phyloP scores from a whole-genome alignment of 1,284 basidiomycete species.

The Prillingera fragicola region DNA sequence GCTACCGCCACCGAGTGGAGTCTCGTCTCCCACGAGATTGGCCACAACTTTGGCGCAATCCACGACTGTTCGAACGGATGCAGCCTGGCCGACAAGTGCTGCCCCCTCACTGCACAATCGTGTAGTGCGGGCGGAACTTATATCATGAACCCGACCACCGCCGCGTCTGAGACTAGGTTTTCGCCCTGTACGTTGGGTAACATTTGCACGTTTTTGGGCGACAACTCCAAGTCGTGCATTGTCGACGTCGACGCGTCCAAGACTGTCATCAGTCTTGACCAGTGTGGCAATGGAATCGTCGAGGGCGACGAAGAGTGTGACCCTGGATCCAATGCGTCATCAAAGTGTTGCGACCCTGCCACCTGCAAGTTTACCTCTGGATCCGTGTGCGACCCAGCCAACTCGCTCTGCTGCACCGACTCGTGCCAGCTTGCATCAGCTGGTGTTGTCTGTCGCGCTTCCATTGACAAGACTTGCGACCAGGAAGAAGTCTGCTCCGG shows the following conservation, averaged over 20 bases:
- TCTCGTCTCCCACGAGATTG: constrained; percentile 80
- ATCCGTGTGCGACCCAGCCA: constrained; percentile 74
- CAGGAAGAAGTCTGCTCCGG: constrained; percentile 74
- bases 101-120: constrained; percentile 58
- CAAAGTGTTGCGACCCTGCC: constrained; percentile 64
- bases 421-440: constrained; percentile 65
- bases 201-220: constrained; percentile 55
- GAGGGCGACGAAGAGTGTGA: constrained; percentile 76
- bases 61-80: constrained; percentile 64
- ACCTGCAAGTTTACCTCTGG: constrained; percentile 65
- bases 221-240: constrained; percentile 9
- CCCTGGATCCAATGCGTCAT: constrained; percentile 61
- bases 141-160: constrained; percentile 77
- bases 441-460: constrained; percentile 61
- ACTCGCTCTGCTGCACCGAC: constrained; percentile 68
- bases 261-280: constrained; percentile 40
- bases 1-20: constrained; percentile 58
- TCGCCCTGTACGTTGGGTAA: constrained; percentile 79
- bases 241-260: constrained; percentile 3
- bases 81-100: constrained; percentile 58
- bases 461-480: constrained; percentile 67
- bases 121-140: constrained; percentile 64
- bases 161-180: constrained; percentile 61
- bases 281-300: constrained; percentile 50
- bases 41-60: constrained; percentile 70